These are phyloP conservation scores for Phytophthora sp. DNA, from an alignment of 352 stramenopile genomes.

Conservation along the genomic window DNA sequence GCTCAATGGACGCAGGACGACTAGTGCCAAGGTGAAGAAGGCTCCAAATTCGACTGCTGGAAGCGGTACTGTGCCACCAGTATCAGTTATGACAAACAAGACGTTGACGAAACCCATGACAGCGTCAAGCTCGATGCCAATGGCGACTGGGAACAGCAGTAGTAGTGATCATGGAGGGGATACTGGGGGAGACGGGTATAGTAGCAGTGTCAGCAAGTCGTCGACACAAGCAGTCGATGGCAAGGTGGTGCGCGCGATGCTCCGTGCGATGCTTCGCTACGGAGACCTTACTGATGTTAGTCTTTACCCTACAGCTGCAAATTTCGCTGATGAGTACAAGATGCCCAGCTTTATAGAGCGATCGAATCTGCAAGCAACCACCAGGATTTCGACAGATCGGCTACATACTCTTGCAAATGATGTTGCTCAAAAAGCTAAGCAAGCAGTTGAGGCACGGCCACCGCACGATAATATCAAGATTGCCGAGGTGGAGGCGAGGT, in stretches of 20 bases:
- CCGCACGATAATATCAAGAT: conserved; percentile 82
- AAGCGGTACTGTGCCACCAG: conserved; percentile 49
- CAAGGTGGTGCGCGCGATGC: conserved; percentile 72
- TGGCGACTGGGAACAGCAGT: conserved; percentile 27
- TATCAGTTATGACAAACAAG: conserved; percentile 59
- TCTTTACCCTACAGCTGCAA: conserved; percentile 52
- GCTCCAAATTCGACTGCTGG: conserved; percentile 6
- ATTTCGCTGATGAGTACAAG: conserved; percentile 82
- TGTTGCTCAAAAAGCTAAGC: conserved; percentile 62
- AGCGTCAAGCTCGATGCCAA: conserved; percentile 13
- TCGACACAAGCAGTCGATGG: conserved; percentile 39
- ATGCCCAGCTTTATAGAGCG: conserved; percentile 78
- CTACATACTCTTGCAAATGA: conserved; percentile 67
- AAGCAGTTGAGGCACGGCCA: conserved; percentile 48
- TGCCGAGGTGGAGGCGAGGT: conserved; percentile 75
- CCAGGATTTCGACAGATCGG: conserved; percentile 61
- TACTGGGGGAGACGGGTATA: conserved; percentile 35
- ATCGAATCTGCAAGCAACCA: conserved; percentile 56
- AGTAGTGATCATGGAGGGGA: conserved; percentile 54
- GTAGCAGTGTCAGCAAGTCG: conserved; percentile 39
- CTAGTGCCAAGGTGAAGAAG: conserved; percentile 61
- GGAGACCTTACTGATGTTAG: conserved; percentile 80
- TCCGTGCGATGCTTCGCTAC: conserved; percentile 77
- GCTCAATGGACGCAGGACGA: conserved; percentile 62
- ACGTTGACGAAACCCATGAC: conserved; percentile 33